These are phyloP conservation scores for Saccharomyces jurei DNA, from an alignment of 805 yeast genomes.

Conservation along the genomic window DNA sequence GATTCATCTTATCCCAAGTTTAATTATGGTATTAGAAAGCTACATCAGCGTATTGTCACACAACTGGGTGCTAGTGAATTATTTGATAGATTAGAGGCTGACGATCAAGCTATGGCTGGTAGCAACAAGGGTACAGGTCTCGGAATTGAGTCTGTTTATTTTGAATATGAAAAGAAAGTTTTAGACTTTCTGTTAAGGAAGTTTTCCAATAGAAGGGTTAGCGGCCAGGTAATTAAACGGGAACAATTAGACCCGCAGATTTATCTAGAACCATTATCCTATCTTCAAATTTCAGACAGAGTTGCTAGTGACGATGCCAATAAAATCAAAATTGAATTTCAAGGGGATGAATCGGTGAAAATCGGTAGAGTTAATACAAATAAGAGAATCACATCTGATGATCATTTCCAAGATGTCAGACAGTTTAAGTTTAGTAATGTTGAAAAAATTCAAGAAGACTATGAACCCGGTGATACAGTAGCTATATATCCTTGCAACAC, in stretches of 20 bases:
- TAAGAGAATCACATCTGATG: conserved; percentile 52
- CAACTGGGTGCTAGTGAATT: conserved; percentile 79
- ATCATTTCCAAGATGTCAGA: conserved; percentile 89
- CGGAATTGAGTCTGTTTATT: conserved; percentile 62
- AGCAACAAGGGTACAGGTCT: conserved; percentile 28
- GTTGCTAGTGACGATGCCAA: background rate
- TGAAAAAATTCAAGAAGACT: conserved; percentile 26
- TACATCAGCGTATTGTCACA: conserved; percentile 59
- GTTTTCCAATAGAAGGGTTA: conserved; percentile 31
- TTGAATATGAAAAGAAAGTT: conserved; percentile 59
- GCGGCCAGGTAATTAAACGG: conserved; percentile 11
- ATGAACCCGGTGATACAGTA: conserved; percentile 74
- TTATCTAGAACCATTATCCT: conserved; percentile 24
- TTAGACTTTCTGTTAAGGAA: conserved; percentile 29
- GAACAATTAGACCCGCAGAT: conserved; percentile 16
- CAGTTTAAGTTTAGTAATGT: conserved; percentile 39
- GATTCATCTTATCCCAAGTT: conserved; percentile 86
- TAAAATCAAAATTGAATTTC: conserved; percentile 4
- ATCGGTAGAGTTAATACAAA: conserved; percentile 45
- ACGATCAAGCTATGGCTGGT: conserved; percentile 74
- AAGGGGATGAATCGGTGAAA: conserved; percentile 14
- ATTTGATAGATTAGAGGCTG: conserved; percentile 75
- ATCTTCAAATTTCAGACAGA: conserved; percentile 8
- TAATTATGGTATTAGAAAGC: conserved; percentile 78
- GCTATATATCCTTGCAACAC: conserved; percentile 71